Conservation (phyloP, 345 rosid species). For the Melaleuca alternifolia region DNA sequence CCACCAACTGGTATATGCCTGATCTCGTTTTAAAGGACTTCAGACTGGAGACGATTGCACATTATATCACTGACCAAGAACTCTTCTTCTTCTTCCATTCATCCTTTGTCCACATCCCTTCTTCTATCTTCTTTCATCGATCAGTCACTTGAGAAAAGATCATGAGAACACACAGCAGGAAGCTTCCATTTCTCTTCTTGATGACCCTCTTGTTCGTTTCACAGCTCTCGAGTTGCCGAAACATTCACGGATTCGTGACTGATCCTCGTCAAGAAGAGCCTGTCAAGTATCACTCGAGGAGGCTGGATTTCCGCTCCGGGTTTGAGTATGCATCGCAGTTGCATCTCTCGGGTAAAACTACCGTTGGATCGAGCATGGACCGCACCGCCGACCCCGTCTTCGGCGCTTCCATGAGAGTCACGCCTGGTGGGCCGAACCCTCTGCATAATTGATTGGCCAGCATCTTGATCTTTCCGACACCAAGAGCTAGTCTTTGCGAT, state of each 20-base stretch:
- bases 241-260: not conserved
- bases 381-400: fast-evolving
- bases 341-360: not conserved
- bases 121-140: not conserved
- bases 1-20: not conserved
- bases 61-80: not conserved
- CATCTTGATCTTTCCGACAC: not conserved
- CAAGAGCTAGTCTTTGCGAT: not conserved
- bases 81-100: not conserved
- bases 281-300: not conserved
- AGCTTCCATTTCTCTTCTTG: not conserved
- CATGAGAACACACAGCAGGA: not conserved
- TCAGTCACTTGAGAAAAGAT: not conserved
- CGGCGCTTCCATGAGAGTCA: not conserved
- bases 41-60: not conserved
- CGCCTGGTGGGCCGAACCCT: conserved; percentile 9
- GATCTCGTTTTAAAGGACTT: not conserved
- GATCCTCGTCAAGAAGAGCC: not conserved
- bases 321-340: not conserved
- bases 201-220: not conserved
- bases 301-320: not conserved
- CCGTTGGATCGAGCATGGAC: not conserved
- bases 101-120: not conserved
- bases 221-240: not conserved
- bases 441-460: conserved; percentile 1